Evolutionary conservation across 164 flowering plant species (phyloP).

Genomic region (Malania oleifera): DNA sequence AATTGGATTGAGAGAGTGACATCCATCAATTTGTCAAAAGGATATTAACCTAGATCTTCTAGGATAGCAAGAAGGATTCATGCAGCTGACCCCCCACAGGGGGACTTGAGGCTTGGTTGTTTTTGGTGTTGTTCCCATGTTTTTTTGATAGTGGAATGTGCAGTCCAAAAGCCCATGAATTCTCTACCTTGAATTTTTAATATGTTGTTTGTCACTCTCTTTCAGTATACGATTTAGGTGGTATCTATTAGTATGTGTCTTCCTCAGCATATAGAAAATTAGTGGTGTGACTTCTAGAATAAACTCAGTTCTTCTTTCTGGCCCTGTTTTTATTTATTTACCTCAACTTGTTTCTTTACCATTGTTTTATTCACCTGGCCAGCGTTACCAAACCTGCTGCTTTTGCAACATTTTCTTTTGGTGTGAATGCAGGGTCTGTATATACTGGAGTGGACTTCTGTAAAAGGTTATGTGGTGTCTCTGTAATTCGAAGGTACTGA

Average conservation of each 20-base stretch:
- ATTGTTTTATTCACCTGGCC: neutral
- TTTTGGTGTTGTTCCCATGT: too few species aligned
- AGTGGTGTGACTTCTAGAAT: neutral
- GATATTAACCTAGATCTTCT: too few species aligned
- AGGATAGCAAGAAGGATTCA: too few species aligned
- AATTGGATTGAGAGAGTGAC: too few species aligned
- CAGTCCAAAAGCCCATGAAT: too few species aligned
- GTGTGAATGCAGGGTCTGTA: conserved; percentile 65
- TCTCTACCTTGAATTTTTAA: too few species aligned
- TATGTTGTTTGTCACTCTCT: too few species aligned
- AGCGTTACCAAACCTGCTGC: neutral
- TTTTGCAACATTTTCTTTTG: conserved; percentile 4
- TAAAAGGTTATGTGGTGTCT: conserved; percentile 94
- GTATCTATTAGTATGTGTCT: neutral
- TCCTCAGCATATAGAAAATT: neutral
- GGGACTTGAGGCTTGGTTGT: too few species aligned
- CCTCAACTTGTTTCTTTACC: neutral
- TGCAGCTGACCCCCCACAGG: too few species aligned
- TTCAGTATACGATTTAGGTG: neutral
- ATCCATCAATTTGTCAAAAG: too few species aligned
- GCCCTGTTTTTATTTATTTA: neutral
- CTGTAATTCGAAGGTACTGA: conserved; percentile 81
- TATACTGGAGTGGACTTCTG: conserved; percentile 98
- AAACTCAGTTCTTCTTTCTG: neutral
- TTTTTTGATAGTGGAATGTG: too few species aligned